Base-by-base conservation (phyloP, 1,139 yeast genomes). In the Eremothecium gossypii region DNA sequence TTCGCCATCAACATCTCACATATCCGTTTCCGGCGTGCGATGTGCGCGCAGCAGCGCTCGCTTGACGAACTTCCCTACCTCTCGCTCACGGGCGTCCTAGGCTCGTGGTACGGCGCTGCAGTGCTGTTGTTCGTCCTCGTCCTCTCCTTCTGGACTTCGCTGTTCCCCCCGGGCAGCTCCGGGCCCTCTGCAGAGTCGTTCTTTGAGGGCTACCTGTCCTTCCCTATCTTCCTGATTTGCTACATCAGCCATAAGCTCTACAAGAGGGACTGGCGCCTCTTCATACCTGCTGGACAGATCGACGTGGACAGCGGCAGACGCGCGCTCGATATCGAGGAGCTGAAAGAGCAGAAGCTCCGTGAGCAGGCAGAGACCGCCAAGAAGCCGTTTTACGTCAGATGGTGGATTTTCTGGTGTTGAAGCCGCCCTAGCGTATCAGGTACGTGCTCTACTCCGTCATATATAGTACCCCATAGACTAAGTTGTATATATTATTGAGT, bases 291-390 rank as follows among this genome's bases (percentile, higher is more conserved):
- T 29, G 57, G 63, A 36, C 76, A 77, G 42, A 73, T 81, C 52
- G 86, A 81, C 58, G 63, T 81, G 46, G 83, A 78, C 51, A 69
- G 82, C 12, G 86, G 85, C 54, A 77, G 86, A 74, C 74, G 79
- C 60, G 80, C 75, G 50, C 63, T 76, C 44, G 86, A 80, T 57
- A 62, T 79, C 55, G 84, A 79, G 48, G 68, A 77, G 38, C 67
- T 78, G 56, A 77, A 71, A 60, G 82, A 78, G 63, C 86, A 80
- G 61, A 65, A 79, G 55, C 73, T 74, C 26, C 78, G 76, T 57
- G 85, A 79, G 63, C 73, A 66, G 51, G 79, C 74, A 33, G 63
- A 57, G 44, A 51, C 77, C 45, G 71, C 71, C 20, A 52, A 74
- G 36, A 76, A 68, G 52, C 82, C 84, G 30, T 63, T 70, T 48